Conservation (phyloP, 2,329 filamentous ascomycete species). For the Colletotrichum sp. region DNA sequence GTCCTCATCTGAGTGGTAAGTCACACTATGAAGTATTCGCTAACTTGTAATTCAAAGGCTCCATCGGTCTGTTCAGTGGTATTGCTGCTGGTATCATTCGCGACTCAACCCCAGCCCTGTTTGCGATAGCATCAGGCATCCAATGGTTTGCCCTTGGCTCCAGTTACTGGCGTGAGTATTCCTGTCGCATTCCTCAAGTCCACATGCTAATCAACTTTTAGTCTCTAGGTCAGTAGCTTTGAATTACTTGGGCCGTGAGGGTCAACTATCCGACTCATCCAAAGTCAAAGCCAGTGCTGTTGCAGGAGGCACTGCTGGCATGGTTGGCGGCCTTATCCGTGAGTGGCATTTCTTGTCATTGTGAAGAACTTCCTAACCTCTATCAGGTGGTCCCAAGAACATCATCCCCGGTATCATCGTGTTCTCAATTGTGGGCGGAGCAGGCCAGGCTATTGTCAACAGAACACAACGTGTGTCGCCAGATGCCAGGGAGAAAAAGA, state of each 20-base stretch:
- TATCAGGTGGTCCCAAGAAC: conserved; percentile 55
- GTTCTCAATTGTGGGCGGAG: conserved; percentile 48
- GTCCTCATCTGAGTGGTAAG: not conserved
- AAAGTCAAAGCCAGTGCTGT: conserved; percentile 71
- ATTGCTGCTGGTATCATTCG: conserved; percentile 75
- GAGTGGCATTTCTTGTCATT: conserved; percentile 30
- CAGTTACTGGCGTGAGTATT: conserved; percentile 73
- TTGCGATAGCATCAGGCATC: conserved; percentile 73
- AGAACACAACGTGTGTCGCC: conserved; percentile 22
- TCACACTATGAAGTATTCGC: not conserved
- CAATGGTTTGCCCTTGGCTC: conserved; percentile 84
- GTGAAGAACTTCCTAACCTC: conserved; percentile 7
- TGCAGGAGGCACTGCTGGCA: conserved; percentile 72
- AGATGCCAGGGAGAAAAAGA: conserved; percentile 40
- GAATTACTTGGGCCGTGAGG: conserved; percentile 53
- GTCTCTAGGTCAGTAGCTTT: conserved; percentile 54
- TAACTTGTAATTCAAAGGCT: conserved; percentile 48
- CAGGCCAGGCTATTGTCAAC: conserved; percentile 44
- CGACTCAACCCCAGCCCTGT: conserved; percentile 70
- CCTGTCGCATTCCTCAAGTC: not conserved
- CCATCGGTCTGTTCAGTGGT: conserved; percentile 66
- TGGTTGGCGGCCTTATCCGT: conserved; percentile 63
- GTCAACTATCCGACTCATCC: conserved; percentile 61
- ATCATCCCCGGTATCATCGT: conserved; percentile 57
- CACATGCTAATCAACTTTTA: conserved; percentile 30